phyloP scores from a whole-genome alignment of 1,284 basidiomycete genomes.

The Thelephora terrestris region DNA sequence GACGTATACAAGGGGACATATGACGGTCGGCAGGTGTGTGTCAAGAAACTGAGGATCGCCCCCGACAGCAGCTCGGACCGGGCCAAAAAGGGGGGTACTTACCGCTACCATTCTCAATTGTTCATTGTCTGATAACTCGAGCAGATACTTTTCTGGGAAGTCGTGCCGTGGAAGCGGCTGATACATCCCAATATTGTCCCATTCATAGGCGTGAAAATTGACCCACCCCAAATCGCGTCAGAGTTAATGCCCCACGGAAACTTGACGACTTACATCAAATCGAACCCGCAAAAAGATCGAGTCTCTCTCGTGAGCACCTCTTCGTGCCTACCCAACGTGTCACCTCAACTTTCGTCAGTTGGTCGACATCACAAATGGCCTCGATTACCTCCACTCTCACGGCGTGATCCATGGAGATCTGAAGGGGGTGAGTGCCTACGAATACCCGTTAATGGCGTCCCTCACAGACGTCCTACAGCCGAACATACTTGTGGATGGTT shows the following conservation, averaged over 20 bases:
- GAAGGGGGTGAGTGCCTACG: too few species aligned
- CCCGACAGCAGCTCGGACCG: neutral
- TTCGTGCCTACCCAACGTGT: too few species aligned
- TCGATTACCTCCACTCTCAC: too few species aligned
- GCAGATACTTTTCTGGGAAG: slow-evolving; percentile 1
- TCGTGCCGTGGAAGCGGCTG: slow-evolving; percentile 2
- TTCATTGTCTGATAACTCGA: too few species aligned
- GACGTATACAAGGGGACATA: neutral
- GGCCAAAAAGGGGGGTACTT: too few species aligned
- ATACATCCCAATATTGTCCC: slow-evolving; percentile 3
- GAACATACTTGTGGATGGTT: neutral
- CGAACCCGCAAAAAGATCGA: neutral
- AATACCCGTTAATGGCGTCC: too few species aligned
- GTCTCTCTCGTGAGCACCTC: neutral
- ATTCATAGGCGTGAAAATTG: slow-evolving; percentile 1
- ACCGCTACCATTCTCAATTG: too few species aligned
- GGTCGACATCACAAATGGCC: too few species aligned
- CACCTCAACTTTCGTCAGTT: too few species aligned
- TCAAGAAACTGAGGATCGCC: neutral
- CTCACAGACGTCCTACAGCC: neutral
- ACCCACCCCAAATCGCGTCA: neutral
- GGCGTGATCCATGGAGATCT: too few species aligned
- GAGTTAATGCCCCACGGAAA: neutral
- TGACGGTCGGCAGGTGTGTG: neutral
- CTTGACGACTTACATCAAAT: neutral